Evolutionary conservation across 2,329 filamentous ascomycete species (phyloP).

Genomic region (Ophiostoma tasmaniense): DNA sequence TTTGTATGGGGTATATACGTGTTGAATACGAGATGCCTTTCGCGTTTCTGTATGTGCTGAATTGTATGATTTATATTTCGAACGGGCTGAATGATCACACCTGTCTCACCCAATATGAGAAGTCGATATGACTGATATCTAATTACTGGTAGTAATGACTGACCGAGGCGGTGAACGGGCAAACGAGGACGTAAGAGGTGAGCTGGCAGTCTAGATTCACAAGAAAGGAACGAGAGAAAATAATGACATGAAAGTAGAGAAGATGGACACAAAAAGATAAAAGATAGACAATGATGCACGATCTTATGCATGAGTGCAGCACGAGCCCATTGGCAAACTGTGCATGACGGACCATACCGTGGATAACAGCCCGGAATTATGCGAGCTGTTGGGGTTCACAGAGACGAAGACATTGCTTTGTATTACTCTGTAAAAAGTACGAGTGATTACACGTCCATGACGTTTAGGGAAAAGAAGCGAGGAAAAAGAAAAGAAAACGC

Average conservation of each 20-base stretch:
- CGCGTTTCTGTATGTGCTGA: background rate
- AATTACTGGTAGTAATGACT: background rate
- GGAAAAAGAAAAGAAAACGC: background rate
- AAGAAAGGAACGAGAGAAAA: too few relatives aligned
- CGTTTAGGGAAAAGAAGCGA: background rate
- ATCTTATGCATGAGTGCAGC: conserved; percentile 6
- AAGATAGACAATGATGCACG: background rate
- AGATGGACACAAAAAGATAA: too few relatives aligned
- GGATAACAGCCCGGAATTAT: background rate
- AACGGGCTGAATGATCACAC: too few relatives aligned
- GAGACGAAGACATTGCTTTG: background rate
- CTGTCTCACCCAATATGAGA: background rate
- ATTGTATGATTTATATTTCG: too few relatives aligned
- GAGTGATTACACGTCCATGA: background rate
- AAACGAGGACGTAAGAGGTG: background rate
- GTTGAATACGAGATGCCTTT: background rate
- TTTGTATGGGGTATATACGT: background rate
- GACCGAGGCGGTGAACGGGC: background rate
- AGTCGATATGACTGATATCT: background rate
- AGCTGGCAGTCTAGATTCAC: background rate
- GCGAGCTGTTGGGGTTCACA: background rate
- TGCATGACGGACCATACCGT: conserved; percentile 10
- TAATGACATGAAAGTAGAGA: too few relatives aligned
- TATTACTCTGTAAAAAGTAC: too few relatives aligned
- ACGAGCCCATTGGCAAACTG: conserved; percentile 7